Evolutionary conservation across 805 yeast genomes (phyloP), one percentile per base, ranked within the genome.

Genomic region (Metschnikowia gruessii): DNA sequence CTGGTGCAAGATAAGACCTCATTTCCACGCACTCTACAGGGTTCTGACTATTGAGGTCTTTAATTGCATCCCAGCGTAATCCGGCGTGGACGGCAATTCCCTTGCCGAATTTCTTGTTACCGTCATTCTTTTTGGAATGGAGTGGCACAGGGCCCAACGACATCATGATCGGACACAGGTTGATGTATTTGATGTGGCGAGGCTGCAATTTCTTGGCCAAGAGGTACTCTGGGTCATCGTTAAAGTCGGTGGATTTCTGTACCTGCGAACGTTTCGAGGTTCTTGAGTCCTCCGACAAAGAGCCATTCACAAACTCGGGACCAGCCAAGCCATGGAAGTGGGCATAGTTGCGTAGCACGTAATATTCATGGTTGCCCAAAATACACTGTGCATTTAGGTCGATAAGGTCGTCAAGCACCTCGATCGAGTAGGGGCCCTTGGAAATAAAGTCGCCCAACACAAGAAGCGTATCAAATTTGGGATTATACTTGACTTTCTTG

Each of bases 361-460:
- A 82, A 50, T 83, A 74, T 64, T 91, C 98, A 64, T 92, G 97
- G 68, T 91, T 91, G 0, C 98, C 97, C 48, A 94, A 68, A 2
- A 91, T 80, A 60, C 96, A 90, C 44, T 79, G 81, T 13, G 87
- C 76, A 13, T 77, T 68, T 54, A 81, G 61, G 18, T 79, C 69
- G 29, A 83, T 58, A 45, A 65, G 59, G 46, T 48, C 83, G 49
- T 89, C 83, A 10, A 90, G 61, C 2, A 89, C 89, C 33, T 76
- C 78, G 12, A 78, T 51, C 1, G 95, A 85, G 48, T 85, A 81
- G 4, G 86, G 83, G 1, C 98, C 98, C 61, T 91, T 92, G 42
- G 89, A 75, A 15, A 87, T 71, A 62, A 90, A 87, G 60, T 91
- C 97, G 3, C 98, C 98, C 17, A 90, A 64, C 18, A 90, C 68